These are phyloP conservation scores for Amphichorda felina DNA, from an alignment of 2,329 filamentous ascomycete species.

Conservation along the genomic window DNA sequence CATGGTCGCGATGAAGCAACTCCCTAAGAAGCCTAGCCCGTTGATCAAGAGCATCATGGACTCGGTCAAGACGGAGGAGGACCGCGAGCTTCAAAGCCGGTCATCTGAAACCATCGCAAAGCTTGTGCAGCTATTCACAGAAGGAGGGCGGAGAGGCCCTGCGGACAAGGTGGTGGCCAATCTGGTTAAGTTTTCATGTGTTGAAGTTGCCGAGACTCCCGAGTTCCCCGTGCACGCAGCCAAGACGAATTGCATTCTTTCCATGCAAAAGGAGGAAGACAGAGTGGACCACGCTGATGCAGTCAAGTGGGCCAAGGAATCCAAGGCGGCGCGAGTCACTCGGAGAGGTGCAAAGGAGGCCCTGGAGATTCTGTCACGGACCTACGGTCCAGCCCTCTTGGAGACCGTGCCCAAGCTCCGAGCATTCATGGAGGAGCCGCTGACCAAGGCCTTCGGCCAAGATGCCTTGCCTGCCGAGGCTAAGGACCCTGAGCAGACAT, in stretches of 20 bases:
- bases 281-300: conserved; percentile 85
- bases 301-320: conserved; percentile 79
- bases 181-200: conserved; percentile 92
- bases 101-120: conserved; percentile 76
- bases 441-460: conserved; percentile 61
- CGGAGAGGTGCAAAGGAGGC: conserved; percentile 90
- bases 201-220: conserved; percentile 94
- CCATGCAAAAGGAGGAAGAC: conserved; percentile 94
- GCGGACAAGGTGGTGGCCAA: conserved; percentile 96
- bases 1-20: conserved; percentile 71
- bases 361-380: conserved; percentile 71
- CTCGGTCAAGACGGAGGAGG: conserved; percentile 91
- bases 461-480: conserved; percentile 58
- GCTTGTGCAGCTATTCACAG: conserved; percentile 78
- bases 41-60: conserved; percentile 98
- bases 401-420: conserved; percentile 75
- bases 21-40: conserved; percentile 86
- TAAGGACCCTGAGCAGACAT: conserved; percentile 56
- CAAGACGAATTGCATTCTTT: conserved; percentile 73
- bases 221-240: conserved; percentile 78
- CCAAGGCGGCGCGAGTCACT: conserved; percentile 79
- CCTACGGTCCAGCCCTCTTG: conserved; percentile 68
- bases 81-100: conserved; percentile 72
- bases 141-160: conserved; percentile 66
- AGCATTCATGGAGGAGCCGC: conserved; percentile 68